Percentiles rank a stretch among this genome's conserved stretches.
Evolutionary conservation across 2,329 filamentous ascomycete species (phyloP).

Genomic region (Colletotrichum salicis): DNA sequence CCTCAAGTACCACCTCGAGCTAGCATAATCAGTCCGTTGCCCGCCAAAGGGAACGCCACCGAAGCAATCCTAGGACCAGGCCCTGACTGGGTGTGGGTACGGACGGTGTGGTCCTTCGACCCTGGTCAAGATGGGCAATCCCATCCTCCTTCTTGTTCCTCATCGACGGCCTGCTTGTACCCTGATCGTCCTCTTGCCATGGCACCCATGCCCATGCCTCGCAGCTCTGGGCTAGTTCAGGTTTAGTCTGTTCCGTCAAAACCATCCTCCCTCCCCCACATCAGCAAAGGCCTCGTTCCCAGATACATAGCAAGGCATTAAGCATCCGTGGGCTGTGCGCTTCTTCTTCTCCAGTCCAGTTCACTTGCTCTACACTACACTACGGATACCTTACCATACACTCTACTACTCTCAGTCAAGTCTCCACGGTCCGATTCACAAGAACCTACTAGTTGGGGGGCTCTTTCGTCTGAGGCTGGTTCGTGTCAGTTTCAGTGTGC

Average conservation of each 20-base stretch:
- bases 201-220: conserved; percentile 50
- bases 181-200: conserved; percentile 45
- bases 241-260: conserved; percentile 50
- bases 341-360: conserved; percentile 38
- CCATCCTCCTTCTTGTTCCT: conserved; percentile 30
- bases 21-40: conserved; percentile 36
- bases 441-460: conserved; percentile 35
- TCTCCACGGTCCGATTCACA: conserved; percentile 37
- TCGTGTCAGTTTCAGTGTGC: conserved; percentile 43
- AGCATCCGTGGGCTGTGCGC: conserved; percentile 41
- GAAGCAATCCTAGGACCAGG: conserved; percentile 38
- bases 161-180: conserved; percentile 32
- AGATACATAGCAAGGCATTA: conserved; percentile 47
- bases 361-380: conserved; percentile 33
- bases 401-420: too few relatives aligned
- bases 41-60: conserved; percentile 36
- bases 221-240: conserved; percentile 50
- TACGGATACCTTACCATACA: neutral
- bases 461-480: conserved; percentile 41
- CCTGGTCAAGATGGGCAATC: conserved; percentile 33
- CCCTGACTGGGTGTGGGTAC: conserved; percentile 33
- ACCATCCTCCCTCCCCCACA: conserved; percentile 46
- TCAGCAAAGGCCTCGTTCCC: conserved; percentile 43
- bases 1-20: conserved; percentile 32
- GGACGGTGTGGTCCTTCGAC: conserved; percentile 32